Evolutionary conservation across 2,329 filamentous ascomycete genomes (phyloP).

Genomic region (Nigrograna mackinnonii): DNA sequence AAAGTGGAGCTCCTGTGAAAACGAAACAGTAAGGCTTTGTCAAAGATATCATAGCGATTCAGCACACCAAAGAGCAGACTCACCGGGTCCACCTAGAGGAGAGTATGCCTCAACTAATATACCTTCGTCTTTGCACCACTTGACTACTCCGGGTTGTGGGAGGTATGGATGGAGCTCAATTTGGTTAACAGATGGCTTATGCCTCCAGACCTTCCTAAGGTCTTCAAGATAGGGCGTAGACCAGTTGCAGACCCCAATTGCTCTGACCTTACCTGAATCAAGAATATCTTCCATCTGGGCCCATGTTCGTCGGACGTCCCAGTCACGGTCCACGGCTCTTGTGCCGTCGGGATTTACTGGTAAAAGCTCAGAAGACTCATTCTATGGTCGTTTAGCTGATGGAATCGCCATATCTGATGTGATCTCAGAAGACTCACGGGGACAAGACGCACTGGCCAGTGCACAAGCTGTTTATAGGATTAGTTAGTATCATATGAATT

Average conservation of each 20-base stretch:
- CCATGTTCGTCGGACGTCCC: conserved; percentile 13
- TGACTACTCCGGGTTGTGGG: conserved; percentile 3
- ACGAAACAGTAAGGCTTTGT: background rate
- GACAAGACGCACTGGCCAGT: conserved; percentile 75
- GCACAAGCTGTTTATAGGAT: conserved; percentile 55
- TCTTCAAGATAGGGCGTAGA: conserved; percentile 45
- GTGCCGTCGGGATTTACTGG: conserved; percentile 48
- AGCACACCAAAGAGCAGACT: conserved; percentile 1
- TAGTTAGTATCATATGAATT: too few relatives aligned
- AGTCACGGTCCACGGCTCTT: conserved; percentile 3
- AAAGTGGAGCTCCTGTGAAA: background rate
- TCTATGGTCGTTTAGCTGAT: too few relatives aligned
- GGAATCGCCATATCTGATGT: too few relatives aligned
- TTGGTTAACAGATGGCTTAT: conserved; percentile 19
- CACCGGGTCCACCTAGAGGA: conserved; percentile 8
- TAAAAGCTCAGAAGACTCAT: conserved; percentile 62
- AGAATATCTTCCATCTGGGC: conserved; percentile 34
- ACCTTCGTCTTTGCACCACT: conserved; percentile 9
- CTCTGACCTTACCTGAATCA: conserved; percentile 27
- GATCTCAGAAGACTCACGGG: conserved; percentile 49
- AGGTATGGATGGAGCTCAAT: background rate
- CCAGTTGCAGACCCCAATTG: conserved; percentile 21
- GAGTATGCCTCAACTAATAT: conserved; percentile 16
- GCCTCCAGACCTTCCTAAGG: conserved; percentile 46
- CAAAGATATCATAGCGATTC: background rate